Conservation (phyloP, 805 yeast genomes). For the Metschnikowia drakensbergensis region DNA sequence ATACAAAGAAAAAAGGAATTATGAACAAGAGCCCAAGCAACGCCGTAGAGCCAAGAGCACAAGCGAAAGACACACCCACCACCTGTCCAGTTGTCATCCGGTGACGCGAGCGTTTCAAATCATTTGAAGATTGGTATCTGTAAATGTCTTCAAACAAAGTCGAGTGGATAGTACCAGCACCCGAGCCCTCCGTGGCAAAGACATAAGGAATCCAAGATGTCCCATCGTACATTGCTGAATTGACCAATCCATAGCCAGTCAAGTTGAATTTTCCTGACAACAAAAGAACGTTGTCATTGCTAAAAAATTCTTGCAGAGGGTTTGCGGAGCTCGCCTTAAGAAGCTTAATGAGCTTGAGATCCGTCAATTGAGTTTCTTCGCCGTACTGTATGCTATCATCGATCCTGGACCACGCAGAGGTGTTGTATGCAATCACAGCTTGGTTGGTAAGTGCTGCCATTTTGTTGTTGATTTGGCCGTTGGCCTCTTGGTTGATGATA, state of each 20-base stretch:
- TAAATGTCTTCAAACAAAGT: conserved; percentile 34
- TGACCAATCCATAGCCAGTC: conserved; percentile 49
- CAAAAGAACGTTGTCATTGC: conserved; percentile 44
- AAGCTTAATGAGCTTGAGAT: conserved; percentile 42
- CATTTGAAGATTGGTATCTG: conserved; percentile 35
- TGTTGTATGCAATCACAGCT: conserved; percentile 43
- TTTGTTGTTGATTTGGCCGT: conserved; percentile 38
- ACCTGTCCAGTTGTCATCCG: conserved; percentile 38
- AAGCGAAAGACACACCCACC: conserved; percentile 43
- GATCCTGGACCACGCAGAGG: conserved; percentile 45
- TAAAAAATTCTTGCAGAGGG: conserved; percentile 35
- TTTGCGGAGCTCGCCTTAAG: conserved; percentile 26
- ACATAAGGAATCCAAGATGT: conserved; percentile 62
- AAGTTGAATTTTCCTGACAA: conserved; percentile 57
- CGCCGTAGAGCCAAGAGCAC: conserved; percentile 43
- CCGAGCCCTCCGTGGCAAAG: conserved; percentile 31
- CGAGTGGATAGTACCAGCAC: conserved; percentile 29
- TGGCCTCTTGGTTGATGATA: conserved; percentile 41
- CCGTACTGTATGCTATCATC: conserved; percentile 29
- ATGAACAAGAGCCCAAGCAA: conserved; percentile 39
- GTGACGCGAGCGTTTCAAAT: conserved; percentile 19
- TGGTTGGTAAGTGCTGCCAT: conserved; percentile 33
- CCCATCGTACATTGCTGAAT: conserved; percentile 66
- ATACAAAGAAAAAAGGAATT: conserved; percentile 36
- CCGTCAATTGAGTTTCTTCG: conserved; percentile 38